phyloP scores from a whole-genome alignment of 805 yeast genomes.

The Brettanomyces custersianus region DNA sequence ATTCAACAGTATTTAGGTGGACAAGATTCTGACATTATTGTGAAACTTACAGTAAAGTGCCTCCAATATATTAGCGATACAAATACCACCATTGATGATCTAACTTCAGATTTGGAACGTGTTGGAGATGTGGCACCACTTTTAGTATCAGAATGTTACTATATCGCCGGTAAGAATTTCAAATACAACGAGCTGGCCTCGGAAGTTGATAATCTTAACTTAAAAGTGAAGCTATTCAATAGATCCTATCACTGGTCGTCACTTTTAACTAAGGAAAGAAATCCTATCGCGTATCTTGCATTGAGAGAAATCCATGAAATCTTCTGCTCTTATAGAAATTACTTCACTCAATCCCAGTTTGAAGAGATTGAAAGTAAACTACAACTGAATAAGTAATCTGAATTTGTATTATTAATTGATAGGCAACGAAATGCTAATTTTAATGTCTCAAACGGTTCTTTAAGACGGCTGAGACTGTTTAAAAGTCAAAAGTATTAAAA shows the following conservation, averaged over 20 bases:
- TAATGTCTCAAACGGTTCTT: no score
- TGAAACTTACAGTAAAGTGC: neutral
- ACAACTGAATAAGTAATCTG: no score
- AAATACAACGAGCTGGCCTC: conserved; percentile 5
- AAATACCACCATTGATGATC: neutral
- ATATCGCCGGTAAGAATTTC: conserved; percentile 13
- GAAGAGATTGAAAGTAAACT: no score
- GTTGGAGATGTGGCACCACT: conserved; percentile 13
- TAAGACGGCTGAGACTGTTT: no score
- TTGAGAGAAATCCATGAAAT: conserved; percentile 8
- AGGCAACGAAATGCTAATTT: no score
- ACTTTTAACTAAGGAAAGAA: conserved; percentile 3
- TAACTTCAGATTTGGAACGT: neutral
- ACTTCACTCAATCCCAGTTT: conserved; percentile 4
- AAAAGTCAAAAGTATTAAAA: no score
- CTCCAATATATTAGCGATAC: neutral
- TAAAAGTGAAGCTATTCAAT: conserved; percentile 11
- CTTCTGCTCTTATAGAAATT: conserved; percentile 9
- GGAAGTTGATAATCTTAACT: conserved; percentile 14
- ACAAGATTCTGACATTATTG: neutral
- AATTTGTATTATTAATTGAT: no score
- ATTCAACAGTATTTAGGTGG: neutral
- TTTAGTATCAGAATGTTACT: conserved; percentile 18
- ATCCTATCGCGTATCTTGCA: conserved; percentile 10
- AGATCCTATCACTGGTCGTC: conserved; percentile 14